These are phyloP conservation scores for Suhomyces emberorum DNA, from an alignment of 805 yeast species.

Conservation along the genomic window DNA sequence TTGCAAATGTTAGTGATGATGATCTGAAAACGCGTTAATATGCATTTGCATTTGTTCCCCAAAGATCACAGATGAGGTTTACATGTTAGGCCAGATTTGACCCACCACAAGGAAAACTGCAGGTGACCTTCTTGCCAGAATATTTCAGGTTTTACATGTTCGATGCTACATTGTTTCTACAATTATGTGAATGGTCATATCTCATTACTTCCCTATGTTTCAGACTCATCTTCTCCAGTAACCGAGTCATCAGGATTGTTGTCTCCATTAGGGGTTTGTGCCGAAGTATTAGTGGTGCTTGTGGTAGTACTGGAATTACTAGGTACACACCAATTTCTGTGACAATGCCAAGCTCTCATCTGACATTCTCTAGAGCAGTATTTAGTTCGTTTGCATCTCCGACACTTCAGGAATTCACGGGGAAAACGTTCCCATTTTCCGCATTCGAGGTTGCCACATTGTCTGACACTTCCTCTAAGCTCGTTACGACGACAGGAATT, in stretches of 20 bases:
- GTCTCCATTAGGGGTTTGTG: slow-evolving; percentile 5
- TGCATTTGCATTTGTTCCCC: too few relatives aligned
- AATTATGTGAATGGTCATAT: not conserved
- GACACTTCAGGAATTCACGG: slow-evolving; percentile 90
- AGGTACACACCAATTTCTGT: slow-evolving; percentile 88
- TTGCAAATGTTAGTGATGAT: too few relatives aligned
- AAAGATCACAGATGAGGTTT: too few relatives aligned
- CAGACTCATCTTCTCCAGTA: slow-evolving; percentile 4
- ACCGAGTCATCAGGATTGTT: slow-evolving; percentile 6
- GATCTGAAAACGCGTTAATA: too few relatives aligned
- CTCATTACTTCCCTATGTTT: not conserved
- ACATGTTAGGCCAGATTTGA: too few relatives aligned
- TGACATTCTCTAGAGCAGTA: slow-evolving; percentile 94
- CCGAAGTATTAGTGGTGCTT: slow-evolving; percentile 12
- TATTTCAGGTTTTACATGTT: too few relatives aligned
- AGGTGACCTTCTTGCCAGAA: too few relatives aligned
- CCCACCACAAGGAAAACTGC: too few relatives aligned
- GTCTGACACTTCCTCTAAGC: slow-evolving; percentile 81
- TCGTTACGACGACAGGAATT: slow-evolving; percentile 94
- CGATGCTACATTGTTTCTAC: too few relatives aligned
- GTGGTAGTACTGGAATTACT: slow-evolving; percentile 32
- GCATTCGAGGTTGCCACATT: slow-evolving; percentile 90
- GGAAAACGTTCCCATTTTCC: slow-evolving; percentile 93
- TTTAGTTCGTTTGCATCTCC: slow-evolving; percentile 91
- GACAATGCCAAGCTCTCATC: slow-evolving; percentile 86